Evolutionary conservation across 2,329 filamentous ascomycete species (phyloP), one percentile per base, ranked within the genome.

Genomic region (Pseudocercospora crystallina): DNA sequence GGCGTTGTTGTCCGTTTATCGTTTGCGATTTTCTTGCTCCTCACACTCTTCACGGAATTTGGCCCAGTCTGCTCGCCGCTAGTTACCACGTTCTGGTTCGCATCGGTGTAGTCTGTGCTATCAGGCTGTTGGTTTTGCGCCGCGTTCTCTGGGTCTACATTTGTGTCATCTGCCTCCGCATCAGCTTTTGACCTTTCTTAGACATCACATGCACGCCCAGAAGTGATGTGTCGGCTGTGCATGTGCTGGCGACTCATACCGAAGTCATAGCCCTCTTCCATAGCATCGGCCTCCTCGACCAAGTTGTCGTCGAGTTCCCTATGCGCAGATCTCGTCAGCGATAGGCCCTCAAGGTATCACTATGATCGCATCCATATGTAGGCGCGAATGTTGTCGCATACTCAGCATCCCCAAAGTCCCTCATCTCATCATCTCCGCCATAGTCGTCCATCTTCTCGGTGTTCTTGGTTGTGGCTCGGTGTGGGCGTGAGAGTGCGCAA

Each of bases 1-100:
- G 92, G 94, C 26, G 94, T 99, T 8, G 94, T 99, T 17, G 83
- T 87, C 64, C 94, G 84, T 73, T 95, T 83, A 60, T 91, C 88
- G 61, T 89, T 88, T 49, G 90, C 82, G 43, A 99, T 92, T 75
- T 90, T 95, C 81, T 95, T 96, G 74, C 91, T 77, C 67, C 80
- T 79, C 55, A 80, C 66, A 60, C 77, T 76, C 59, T 80, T 73
- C 67, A 84, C 77, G 30, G 79, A 79, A 57, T 83, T 83, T 9
- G 39, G 35, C 10, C 57, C 57, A 12, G 47, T 30, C 33, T 48
- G 51, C 30, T 82, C 82, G 29, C 79, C 80, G 13, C 68, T 68
- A 5, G 71, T 65, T 31, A 77, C 74, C 32, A 77, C 68, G 59
- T 71, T 67, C 43, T 61, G 58, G 13, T 54, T 47, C 57, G 57